These are phyloP conservation scores for Bipolaris victoriae DNA, from an alignment of 2,329 filamentous ascomycete genomes.

Conservation along the genomic window DNA sequence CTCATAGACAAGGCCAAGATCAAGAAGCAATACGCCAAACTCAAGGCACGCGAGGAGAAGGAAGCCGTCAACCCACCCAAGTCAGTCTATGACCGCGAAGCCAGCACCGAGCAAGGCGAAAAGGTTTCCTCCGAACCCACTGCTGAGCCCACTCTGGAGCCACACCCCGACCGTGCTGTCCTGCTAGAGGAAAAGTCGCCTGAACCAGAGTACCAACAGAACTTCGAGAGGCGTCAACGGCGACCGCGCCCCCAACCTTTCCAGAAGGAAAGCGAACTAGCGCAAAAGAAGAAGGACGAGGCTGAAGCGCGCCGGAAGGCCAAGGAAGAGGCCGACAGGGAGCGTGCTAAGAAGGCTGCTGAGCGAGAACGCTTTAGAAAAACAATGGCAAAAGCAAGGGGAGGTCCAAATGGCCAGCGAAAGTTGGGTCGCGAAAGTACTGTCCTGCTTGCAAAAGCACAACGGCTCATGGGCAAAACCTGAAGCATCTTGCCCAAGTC, in stretches of 20 bases:
- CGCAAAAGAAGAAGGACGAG: conserved; percentile 64
- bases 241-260: conserved; percentile 49
- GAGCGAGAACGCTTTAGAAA: conserved; percentile 75
- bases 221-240: conserved; percentile 31
- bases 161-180: conserved; percentile 66
- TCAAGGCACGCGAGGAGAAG: conserved; percentile 68
- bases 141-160: conserved; percentile 53
- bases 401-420: conserved; percentile 72
- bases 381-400: conserved; percentile 67
- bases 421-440: conserved; percentile 83
- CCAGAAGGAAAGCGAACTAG: conserved; percentile 53
- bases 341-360: conserved; percentile 59
- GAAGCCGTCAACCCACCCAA: conserved; percentile 40
- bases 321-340: conserved; percentile 68
- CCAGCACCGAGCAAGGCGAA: conserved; percentile 36
- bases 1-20: conserved; percentile 92
- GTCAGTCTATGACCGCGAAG: conserved; percentile 45
- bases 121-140: conserved; percentile 29
- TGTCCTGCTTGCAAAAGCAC: conserved; percentile 77
- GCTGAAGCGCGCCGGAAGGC: conserved; percentile 65
- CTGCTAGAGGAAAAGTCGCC: conserved; percentile 58
- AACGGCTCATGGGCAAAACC: conserved; percentile 65
- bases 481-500: conserved; percentile 15
- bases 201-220: conserved; percentile 20
- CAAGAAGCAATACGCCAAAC: conserved; percentile 88